Conservation (phyloP, 1,139 yeast genomes). For the Blastobotrys illinoisensis region DNA sequence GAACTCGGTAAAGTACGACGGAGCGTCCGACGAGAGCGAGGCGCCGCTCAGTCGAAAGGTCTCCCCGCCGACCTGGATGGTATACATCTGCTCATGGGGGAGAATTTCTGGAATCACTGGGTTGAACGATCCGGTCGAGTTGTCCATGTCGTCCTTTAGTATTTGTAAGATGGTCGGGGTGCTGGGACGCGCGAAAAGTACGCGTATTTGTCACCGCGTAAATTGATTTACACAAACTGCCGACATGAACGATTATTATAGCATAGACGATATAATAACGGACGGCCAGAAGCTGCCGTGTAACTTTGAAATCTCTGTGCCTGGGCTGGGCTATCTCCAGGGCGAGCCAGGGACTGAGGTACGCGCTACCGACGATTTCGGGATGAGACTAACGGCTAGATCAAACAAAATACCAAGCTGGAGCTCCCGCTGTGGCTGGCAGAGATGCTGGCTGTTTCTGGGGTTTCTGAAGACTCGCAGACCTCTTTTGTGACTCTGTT, state of each 20-base stretch:
- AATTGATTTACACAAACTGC: neutral
- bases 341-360: constrained; percentile 64
- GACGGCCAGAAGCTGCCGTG: constrained; percentile 65
- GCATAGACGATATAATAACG: constrained; percentile 81
- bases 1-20: constrained; percentile 45
- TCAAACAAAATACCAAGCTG: constrained; percentile 58
- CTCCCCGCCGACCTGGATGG: constrained; percentile 67
- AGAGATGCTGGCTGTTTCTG: constrained; percentile 54
- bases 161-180: no score
- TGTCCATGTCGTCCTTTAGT: no score
- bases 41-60: constrained; percentile 58
- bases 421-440: constrained; percentile 92
- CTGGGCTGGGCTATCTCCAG: constrained; percentile 83
- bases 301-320: constrained; percentile 68
- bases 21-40: constrained; percentile 73
- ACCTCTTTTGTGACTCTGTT: constrained; percentile 62
- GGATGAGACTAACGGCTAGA: constrained; percentile 24
- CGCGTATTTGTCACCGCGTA: neutral
- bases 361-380: constrained; percentile 11
- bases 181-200: neutral
- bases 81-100: constrained; percentile 61
- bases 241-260: constrained; percentile 51
- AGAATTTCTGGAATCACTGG: constrained; percentile 53
- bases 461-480: constrained; percentile 34
- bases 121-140: constrained; percentile 32